phyloP scores from a whole-genome alignment of 352 stramenopile species.

The Globisporangium lucens region DNA sequence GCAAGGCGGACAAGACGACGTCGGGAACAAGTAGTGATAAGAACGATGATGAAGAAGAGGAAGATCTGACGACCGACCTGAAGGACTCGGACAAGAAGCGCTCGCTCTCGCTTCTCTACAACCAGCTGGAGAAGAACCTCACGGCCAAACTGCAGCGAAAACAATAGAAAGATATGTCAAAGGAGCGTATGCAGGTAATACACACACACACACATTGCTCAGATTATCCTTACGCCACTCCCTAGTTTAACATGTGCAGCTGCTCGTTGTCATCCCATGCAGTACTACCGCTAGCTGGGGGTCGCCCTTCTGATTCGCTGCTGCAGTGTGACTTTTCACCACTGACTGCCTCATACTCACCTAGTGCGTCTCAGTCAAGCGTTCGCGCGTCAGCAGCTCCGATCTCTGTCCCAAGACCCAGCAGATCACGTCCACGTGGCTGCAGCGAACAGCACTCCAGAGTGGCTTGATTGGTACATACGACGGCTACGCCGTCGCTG shows the following conservation, averaged over 20 bases:
- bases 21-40: neutral
- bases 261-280: neutral
- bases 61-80: conserved; percentile 30
- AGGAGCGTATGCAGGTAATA: conserved; percentile 2
- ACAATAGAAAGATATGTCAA: conserved; percentile 29
- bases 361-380: neutral
- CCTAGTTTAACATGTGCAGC: neutral
- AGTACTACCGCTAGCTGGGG: neutral
- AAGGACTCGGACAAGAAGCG: conserved; percentile 49
- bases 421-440: neutral
- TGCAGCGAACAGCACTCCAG: neutral
- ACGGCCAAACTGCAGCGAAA: conserved; percentile 37
- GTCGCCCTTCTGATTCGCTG: neutral
- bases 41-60: conserved; percentile 6
- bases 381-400: neutral
- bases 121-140: conserved; percentile 60
- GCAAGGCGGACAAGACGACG: conserved; percentile 7
- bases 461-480: neutral
- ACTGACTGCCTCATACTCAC: neutral
- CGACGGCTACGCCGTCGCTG: neutral
- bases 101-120: conserved; percentile 47
- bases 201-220: neutral
- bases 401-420: neutral
- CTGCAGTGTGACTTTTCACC: neutral
- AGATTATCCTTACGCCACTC: neutral